Percentiles rank a stretch among this genome's conserved stretches.
phyloP scores from a whole-genome alignment of 495 filamentous ascomycete species.

The Aspergillus asperescens region DNA sequence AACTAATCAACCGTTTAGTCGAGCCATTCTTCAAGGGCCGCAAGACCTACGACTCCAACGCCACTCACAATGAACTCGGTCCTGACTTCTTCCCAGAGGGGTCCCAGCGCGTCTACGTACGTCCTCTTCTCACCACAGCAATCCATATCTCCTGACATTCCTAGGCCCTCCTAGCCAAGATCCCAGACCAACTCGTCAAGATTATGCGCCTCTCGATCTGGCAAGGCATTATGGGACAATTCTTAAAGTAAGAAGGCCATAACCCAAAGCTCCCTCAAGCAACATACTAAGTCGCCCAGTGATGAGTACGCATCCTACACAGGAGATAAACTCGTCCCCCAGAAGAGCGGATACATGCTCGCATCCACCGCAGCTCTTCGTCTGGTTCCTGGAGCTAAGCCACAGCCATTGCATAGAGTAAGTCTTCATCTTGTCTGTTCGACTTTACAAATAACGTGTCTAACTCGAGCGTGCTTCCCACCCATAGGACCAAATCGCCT shows the following conservation, averaged over 20 bases:
- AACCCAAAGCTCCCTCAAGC: too few species aligned
- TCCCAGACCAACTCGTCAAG: neutral
- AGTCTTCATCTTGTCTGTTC: neutral
- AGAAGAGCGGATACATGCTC: slow-evolving; percentile 6
- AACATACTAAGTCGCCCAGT: neutral
- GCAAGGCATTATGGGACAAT: neutral
- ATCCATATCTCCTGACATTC: neutral
- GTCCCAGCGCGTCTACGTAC: slow-evolving; percentile 3
- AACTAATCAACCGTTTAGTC: neutral
- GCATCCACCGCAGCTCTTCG: neutral
- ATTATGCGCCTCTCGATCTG: slow-evolving; percentile 2
- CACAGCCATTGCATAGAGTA: slow-evolving; percentile 1
- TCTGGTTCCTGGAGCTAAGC: neutral
- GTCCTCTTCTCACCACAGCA: neutral
- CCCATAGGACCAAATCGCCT: slow-evolving; percentile 9
- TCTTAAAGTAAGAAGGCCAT: neutral
- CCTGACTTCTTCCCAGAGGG: slow-evolving; percentile 6
- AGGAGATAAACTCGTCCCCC: neutral
- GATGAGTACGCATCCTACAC: slow-evolving; percentile 4
- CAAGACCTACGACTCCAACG: slow-evolving; percentile 4
- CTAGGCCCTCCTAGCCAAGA: neutral
- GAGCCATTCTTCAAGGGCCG: neutral
- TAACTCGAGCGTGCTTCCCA: neutral
- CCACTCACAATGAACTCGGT: neutral
- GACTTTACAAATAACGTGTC: too few species aligned